phyloP scores from a whole-genome alignment of 257 asterid genomes.

The Nicotiana tabacum region DNA sequence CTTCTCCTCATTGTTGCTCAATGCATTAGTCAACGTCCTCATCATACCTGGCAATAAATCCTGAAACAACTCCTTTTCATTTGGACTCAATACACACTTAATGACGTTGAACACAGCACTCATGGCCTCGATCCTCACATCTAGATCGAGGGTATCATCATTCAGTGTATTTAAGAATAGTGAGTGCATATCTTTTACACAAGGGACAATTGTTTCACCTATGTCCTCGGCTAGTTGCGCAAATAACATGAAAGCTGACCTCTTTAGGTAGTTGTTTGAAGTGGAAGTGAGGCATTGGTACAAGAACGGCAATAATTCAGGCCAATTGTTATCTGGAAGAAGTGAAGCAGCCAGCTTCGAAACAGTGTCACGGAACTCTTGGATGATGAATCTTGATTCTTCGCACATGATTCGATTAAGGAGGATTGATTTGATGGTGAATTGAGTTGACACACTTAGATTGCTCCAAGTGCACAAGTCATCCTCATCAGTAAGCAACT shows the following conservation, averaged over 20 bases:
- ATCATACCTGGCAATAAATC: constrained; percentile 83
- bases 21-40: constrained; percentile 77
- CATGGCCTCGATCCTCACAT: constrained; percentile 73
- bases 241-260: constrained; percentile 62
- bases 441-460: constrained; percentile 44
- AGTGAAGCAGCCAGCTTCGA: constrained; percentile 83
- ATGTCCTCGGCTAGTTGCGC: constrained; percentile 68
- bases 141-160: constrained; percentile 36
- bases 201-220: constrained; percentile 60
- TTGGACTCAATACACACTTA: constrained; percentile 59
- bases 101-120: constrained; percentile 75
- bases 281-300: constrained; percentile 72
- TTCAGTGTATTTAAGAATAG: constrained; percentile 60
- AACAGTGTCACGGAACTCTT: constrained; percentile 70
- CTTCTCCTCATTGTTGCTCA: constrained; percentile 75
- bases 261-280: constrained; percentile 49
- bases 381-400: constrained; percentile 44
- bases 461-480: constrained; percentile 61
- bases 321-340: constrained; percentile 75
- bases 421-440: constrained; percentile 45
- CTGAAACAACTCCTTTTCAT: constrained; percentile 81
- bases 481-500: constrained; percentile 70
- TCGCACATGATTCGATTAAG: constrained; percentile 55
- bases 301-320: constrained; percentile 80
- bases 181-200: constrained; percentile 63